Conservation (phyloP, 83 land plant genomes). For the Picea abies region DNA sequence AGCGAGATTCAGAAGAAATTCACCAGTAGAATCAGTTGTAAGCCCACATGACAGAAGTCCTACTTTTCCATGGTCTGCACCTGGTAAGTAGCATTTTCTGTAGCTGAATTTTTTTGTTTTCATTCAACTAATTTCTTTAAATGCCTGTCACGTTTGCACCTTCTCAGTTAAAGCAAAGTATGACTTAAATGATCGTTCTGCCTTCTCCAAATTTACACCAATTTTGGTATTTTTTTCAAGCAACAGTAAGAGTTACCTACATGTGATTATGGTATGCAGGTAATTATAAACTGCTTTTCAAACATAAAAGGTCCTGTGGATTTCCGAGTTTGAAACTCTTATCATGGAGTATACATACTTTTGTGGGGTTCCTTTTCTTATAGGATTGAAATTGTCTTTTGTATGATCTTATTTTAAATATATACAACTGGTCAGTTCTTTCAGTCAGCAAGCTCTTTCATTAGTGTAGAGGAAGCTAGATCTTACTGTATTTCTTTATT, state of each 20-base stretch:
- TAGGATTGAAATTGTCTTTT: not conserved
- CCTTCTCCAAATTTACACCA: not conserved
- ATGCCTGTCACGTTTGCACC: not conserved
- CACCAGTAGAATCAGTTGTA: slow-evolving; percentile 2
- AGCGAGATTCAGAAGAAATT: slow-evolving; percentile 10
- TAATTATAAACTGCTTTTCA: not conserved
- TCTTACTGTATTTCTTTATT: not conserved
- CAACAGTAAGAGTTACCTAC: not conserved
- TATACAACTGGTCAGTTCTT: not conserved
- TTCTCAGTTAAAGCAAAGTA: not conserved
- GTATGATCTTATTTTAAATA: not conserved
- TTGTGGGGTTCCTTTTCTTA: not conserved
- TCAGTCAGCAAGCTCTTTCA: not conserved
- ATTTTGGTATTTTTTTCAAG: not conserved
- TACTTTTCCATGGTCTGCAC: not conserved
- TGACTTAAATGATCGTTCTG: not conserved
- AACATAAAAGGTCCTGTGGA: not conserved
- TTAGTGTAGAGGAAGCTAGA: not conserved
- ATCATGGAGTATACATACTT: not conserved
- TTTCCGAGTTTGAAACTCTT: not conserved
- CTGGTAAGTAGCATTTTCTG: slow-evolving; percentile 5
- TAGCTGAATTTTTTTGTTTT: not conserved
- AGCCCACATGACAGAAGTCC: not conserved
- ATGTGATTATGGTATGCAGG: not conserved
- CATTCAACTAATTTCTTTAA: not conserved